These are phyloP conservation scores for Fusarium incarnatum DNA, from an alignment of 2,329 filamentous ascomycete genomes.

Conservation along the genomic window DNA sequence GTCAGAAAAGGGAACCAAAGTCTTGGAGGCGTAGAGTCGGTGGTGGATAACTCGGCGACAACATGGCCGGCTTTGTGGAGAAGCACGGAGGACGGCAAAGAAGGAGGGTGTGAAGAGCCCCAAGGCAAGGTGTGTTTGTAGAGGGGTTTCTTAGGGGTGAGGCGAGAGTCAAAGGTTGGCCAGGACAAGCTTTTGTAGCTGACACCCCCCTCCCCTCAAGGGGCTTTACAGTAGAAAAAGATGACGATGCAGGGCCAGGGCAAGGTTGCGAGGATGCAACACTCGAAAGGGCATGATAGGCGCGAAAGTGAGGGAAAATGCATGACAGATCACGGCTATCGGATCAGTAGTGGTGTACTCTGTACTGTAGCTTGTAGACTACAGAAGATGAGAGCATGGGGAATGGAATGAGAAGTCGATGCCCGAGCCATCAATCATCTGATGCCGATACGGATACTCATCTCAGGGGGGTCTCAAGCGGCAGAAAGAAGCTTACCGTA, in stretches of 20 bases:
- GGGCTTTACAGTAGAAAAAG: constrained; percentile 29
- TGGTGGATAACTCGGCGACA: constrained; percentile 52
- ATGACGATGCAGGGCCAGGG: constrained; percentile 44
- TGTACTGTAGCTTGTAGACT: too few species aligned
- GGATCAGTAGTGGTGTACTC: constrained; percentile 19
- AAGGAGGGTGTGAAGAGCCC: constrained; percentile 36
- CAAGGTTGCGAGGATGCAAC: constrained; percentile 15
- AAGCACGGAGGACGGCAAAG: constrained; percentile 47
- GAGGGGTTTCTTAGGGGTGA: constrained; percentile 15
- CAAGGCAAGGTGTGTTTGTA: constrained; percentile 19
- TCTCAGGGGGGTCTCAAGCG: neutral
- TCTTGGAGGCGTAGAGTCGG: constrained; percentile 41
- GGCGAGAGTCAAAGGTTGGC: constrained; percentile 39
- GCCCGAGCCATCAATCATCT: constrained; percentile 7
- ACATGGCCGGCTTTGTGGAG: constrained; percentile 50
- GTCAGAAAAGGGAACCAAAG: constrained; percentile 42
- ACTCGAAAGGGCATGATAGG: constrained; percentile 28
- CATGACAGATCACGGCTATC: constrained; percentile 39
- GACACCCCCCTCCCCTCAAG: constrained; percentile 38
- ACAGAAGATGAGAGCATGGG: constrained; percentile 3
- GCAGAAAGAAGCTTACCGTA: constrained; percentile 31
- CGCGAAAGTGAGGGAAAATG: constrained; percentile 25
- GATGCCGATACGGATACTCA: neutral
- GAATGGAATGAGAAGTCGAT: constrained; percentile 28
- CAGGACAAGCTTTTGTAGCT: constrained; percentile 50